Base-by-base conservation (phyloP, 2,329 filamentous ascomycete species). In the Nakataea oryzae region DNA sequence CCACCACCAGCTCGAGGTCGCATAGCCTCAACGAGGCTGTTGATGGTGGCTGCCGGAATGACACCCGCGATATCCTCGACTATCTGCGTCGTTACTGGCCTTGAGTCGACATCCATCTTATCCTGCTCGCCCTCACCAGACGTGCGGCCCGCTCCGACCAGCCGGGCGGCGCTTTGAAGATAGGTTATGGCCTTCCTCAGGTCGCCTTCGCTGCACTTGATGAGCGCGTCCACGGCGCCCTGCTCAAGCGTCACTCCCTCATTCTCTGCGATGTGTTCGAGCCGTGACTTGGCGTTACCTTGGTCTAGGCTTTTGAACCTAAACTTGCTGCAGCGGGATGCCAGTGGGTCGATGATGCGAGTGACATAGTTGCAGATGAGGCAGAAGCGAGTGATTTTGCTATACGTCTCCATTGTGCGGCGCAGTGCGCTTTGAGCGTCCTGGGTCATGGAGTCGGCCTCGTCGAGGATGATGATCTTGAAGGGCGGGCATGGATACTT, bases 351-450 rank as follows among this genome's bases (percentile, higher is more conserved):
- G 70, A 99, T 99, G 72, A 99, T 99, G 63, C 95, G 83, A 3
- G 95, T 97, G 57, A 99, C 95, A 70, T 99, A 99, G 76, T 99
- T 99, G 78, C 96, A 99, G 63, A 97, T 93, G 55, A 99, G 81
- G 72, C 95, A 97, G 75, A 99, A 99, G 17, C 95, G 84, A 2
- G 95, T 99, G 75, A 97, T 97, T 70, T 92, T 93, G 74, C 86
- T 90, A 75, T 97, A 97, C 57, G 92, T 96, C 78, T 99, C 95
- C 95, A 99, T 99, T 1, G 95, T 99, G 62, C 96, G 84, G 66
- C 95, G 84, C 63, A 99, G 80, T 6, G 96, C 95, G 64, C 87
- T 90, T 78, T 99, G 95, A 14, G 95, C 95, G 76, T 99, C 96
- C 74, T 97, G 93, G 54, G 95, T 99, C 93, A 99, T 97, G 67